Base-by-base conservation (phyloP, 129 eudicot genomes). In the Heracleum sosnowskyi region DNA sequence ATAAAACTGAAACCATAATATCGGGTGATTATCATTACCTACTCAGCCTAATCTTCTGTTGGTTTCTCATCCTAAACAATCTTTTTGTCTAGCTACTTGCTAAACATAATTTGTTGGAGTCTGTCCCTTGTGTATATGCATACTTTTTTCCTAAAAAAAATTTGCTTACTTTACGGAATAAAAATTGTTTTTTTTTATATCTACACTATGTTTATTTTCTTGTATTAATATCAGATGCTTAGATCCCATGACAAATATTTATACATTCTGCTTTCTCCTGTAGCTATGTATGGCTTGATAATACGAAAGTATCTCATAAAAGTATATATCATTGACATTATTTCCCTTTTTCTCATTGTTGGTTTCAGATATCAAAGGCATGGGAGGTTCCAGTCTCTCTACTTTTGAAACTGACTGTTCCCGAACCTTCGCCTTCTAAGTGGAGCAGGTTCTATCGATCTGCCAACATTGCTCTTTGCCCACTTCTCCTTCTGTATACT, bases 361-460 rank as follows among this genome's bases (percentile, higher is more conserved):
- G 77, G 40, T 44, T 26, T 18, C 93, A 92, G 99, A 85, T 96
- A 26, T 92, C 97, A 66, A 85, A 79, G 63, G 46, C 81, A 66
- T 96, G 99, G 99, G 90, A 92, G 84, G 69, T 90, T 76, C 99
- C 97, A 4, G 90, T 96, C 62, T 73, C 90, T 5, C 41, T 85
- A 55, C 89, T 96, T 60, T 82, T 96, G 81, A 92, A 90, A 80
- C 95, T 96, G 86, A 96, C 97, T 18, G 84, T 96, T 73, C 99
- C 99, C 2, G 90, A 86, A 81, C 73, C 92, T 60, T 85, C 97
- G 34, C 96, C 97, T 60, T 90, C 90, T 18, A 86, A 96, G 72
- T 96, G 99, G 99, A 96, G 83, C 88, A 84, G 97, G 82, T 86
- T 92, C 63, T 90, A 85, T 76, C 88, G 82, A 78, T 96, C 97